phyloP scores from a whole-genome alignment of 306 rosid species.

The Cucumis cinereus region DNA sequence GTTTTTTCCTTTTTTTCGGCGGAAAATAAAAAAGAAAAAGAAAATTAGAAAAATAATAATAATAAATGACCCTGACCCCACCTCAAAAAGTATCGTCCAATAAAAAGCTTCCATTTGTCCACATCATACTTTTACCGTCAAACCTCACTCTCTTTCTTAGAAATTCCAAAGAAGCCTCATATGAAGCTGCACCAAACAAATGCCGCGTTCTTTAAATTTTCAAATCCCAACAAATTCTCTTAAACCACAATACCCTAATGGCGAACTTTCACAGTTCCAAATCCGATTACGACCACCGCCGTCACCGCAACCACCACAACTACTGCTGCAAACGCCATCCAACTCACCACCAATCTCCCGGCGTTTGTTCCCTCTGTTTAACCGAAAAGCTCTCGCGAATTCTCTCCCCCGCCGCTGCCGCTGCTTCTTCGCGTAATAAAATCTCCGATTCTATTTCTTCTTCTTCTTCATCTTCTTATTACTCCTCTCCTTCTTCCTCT shows the following conservation, averaged over 20 bases:
- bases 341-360: conserved; percentile 8
- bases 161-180: background rate
- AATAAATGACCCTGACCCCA: background rate
- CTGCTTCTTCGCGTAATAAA: background rate
- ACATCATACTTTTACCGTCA: conserved; percentile 2
- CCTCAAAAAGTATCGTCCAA: background rate
- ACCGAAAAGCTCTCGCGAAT: conserved; percentile 3
- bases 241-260: background rate
- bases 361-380: conserved; percentile 9
- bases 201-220: background rate
- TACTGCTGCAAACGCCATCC: background rate
- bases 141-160: background rate
- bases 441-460: background rate
- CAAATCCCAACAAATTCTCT: background rate
- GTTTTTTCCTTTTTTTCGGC: background rate
- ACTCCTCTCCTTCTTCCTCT: conserved; percentile 10
- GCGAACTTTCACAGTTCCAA: background rate
- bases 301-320: background rate
- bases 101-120: background rate
- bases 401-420: background rate
- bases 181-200: background rate
- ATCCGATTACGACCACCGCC: background rate
- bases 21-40: background rate
- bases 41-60: too few species aligned
- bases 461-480: background rate